Percentiles rank a stretch among this genome's conserved stretches.
These are phyloP conservation scores for Hypoxylon rubiginosum DNA, from an alignment of 2,329 filamentous ascomycete species.

Conservation along the genomic window DNA sequence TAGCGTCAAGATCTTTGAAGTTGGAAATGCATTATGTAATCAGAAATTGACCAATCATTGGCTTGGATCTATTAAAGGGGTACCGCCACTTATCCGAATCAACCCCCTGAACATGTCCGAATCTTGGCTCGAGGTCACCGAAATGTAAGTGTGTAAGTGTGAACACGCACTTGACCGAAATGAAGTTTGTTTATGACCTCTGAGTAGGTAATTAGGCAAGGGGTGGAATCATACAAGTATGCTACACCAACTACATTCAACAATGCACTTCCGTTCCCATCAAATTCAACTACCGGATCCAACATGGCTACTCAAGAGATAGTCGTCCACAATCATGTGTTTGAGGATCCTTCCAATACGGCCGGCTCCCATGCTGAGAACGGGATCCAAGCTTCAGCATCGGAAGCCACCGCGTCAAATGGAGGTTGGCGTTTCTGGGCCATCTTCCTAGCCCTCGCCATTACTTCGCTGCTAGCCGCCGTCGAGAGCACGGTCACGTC, in stretches of 20 bases:
- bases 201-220: background rate
- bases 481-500: conserved; percentile 27
- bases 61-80: too few species aligned
- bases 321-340: background rate
- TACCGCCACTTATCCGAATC: background rate
- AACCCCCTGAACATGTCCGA: background rate
- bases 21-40: too few species aligned
- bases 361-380: background rate
- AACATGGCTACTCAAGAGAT: background rate
- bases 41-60: too few species aligned
- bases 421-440: conserved; percentile 55
- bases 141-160: background rate
- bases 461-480: conserved; percentile 13
- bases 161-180: too few species aligned
- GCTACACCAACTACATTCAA: background rate
- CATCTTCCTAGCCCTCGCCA: conserved; percentile 47
- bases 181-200: too few species aligned
- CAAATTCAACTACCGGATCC: background rate
- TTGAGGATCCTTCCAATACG: background rate
- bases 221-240: background rate
- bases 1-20: too few species aligned
- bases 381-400: background rate
- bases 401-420: too few species aligned
- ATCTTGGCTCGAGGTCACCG: background rate
- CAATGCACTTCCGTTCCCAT: background rate